Conservation (phyloP, 208 protist species). For the Crithidia brevicula region DNA sequence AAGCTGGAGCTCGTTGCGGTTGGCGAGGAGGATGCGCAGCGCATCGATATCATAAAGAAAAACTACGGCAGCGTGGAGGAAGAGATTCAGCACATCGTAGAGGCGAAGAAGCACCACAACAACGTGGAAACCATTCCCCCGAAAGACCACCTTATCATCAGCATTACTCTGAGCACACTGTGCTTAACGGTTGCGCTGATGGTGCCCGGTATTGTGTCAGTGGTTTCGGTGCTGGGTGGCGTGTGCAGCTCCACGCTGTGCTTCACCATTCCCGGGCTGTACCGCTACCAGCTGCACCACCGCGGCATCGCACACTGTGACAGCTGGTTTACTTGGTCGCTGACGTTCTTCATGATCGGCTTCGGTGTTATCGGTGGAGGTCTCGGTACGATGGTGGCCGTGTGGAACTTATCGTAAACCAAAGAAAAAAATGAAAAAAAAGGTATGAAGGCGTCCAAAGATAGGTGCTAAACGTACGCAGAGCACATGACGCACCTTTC, state of each 20-base stretch:
- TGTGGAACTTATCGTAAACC: too few relatives aligned
- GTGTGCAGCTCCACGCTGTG: constrained; percentile 71
- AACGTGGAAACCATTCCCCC: constrained; percentile 47
- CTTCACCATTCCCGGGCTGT: constrained; percentile 67
- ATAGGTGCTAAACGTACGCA: too few relatives aligned
- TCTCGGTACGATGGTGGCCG: too few relatives aligned
- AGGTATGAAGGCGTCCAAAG: too few relatives aligned
- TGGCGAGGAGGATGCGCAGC: background rate
- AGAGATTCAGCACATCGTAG: constrained; percentile 28
- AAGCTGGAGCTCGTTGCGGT: constrained; percentile 32
- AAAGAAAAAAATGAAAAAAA: too few relatives aligned
- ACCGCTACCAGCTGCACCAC: constrained; percentile 59
- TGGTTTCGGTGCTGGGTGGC: constrained; percentile 66
- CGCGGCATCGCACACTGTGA: constrained; percentile 28
- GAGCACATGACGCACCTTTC: too few relatives aligned
- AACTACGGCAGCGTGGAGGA: constrained; percentile 18
- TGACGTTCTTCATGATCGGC: too few relatives aligned
- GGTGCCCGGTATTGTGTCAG: constrained; percentile 58
- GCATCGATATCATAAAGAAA: background rate
- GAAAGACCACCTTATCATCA: constrained; percentile 69
- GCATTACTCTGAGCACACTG: constrained; percentile 48
- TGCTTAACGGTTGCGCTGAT: constrained; percentile 62
- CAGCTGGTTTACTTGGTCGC: background rate
- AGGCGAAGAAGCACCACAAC: constrained; percentile 44
- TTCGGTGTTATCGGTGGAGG: too few relatives aligned